phyloP scores from a whole-genome alignment of 257 asterid species.

The Primulina huaijiensis region DNA sequence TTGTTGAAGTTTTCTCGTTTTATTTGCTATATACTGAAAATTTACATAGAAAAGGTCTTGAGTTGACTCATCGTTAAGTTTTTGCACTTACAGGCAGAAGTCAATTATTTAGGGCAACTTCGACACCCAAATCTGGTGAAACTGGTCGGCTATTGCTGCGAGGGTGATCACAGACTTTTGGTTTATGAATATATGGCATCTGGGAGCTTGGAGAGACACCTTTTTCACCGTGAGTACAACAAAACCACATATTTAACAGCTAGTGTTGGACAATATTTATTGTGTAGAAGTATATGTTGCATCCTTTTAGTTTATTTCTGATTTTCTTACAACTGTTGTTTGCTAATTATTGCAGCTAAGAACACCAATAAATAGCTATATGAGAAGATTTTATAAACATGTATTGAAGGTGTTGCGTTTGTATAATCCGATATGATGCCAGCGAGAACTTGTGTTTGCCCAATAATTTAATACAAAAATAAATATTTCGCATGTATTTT shows the following conservation, averaged over 20 bases:
- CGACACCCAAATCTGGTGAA: conserved; percentile 82
- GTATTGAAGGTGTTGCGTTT: conserved; percentile 7
- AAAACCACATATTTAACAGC: conserved; percentile 8
- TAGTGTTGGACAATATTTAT: background rate
- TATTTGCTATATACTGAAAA: background rate
- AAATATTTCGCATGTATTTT: background rate
- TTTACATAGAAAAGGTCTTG: conserved; percentile 6
- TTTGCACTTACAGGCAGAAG: conserved; percentile 73
- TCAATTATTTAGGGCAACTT: conserved; percentile 84
- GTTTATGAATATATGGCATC: conserved; percentile 95
- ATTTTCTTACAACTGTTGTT: background rate
- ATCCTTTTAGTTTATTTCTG: conserved; percentile 9
- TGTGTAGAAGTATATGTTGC: background rate
- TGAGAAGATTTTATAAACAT: background rate
- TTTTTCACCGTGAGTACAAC: conserved; percentile 64
- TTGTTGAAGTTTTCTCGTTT: background rate
- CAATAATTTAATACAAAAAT: too few species aligned
- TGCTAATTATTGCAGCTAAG: background rate
- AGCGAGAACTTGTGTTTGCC: background rate
- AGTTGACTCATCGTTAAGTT: conserved; percentile 27
- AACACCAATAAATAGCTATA: background rate
- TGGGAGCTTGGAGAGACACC: conserved; percentile 90
- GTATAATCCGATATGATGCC: background rate
- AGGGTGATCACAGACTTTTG: conserved; percentile 76
- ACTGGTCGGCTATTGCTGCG: conserved; percentile 88